Evolutionary conservation across 2,329 filamentous ascomycete species (phyloP).

Genomic region (Truncatella angustata): DNA sequence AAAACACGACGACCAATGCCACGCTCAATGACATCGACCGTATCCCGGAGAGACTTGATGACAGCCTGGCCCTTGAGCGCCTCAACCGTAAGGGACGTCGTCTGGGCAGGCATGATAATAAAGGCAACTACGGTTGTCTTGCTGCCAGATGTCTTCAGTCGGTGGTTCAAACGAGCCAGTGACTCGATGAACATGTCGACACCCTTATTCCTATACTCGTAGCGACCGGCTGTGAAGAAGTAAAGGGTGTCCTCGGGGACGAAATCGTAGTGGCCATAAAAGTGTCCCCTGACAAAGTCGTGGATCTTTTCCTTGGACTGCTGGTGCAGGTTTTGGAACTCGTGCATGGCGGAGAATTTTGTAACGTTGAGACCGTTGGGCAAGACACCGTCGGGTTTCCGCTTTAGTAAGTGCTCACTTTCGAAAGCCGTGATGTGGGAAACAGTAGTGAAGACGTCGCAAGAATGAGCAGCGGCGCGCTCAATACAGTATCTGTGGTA

Average conservation of each 20-base stretch:
- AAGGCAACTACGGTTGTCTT: constrained; percentile 96
- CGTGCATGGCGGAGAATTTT: constrained; percentile 97
- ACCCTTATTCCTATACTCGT: constrained; percentile 97
- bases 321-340: constrained; percentile 97
- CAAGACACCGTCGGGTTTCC: constrained; percentile 93
- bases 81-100: constrained; percentile 90
- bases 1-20: constrained; percentile 93
- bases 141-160: constrained; percentile 78
- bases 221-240: constrained; percentile 94
- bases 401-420: constrained; percentile 94
- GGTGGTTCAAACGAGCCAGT: constrained; percentile 88
- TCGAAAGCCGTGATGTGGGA: constrained; percentile 99
- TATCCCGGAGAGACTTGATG: constrained; percentile 93
- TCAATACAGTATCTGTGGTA: constrained; percentile 99
- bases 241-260: constrained; percentile 96
- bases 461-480: constrained; percentile 84
- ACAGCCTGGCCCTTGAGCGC: constrained; percentile 95
- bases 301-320: constrained; percentile 97
- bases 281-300: constrained; percentile 96
- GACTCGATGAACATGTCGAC: constrained; percentile 99
- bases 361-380: constrained; percentile 98
- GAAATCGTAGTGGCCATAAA: constrained; percentile 98
- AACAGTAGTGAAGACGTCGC: constrained; percentile 97
- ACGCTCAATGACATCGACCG: constrained; percentile 86
- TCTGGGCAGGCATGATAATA: constrained; percentile 98